Conservation (phyloP, 176 grass and related monocot genomes). For the Alloteropsis semialata region DNA sequence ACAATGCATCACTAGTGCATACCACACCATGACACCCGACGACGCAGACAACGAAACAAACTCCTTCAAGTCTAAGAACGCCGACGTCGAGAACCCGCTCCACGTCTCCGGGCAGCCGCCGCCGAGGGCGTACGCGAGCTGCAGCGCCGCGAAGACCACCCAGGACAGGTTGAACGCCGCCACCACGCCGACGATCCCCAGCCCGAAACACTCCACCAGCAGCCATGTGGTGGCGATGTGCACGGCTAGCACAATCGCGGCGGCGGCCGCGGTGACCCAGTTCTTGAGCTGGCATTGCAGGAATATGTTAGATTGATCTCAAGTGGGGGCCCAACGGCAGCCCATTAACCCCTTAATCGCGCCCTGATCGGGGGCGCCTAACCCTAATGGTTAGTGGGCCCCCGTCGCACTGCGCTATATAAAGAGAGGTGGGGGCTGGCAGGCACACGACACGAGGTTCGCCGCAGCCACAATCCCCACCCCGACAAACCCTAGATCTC, state of each 20-base stretch:
- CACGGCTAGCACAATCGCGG: conserved; percentile 6
- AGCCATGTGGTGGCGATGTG: conserved; percentile 41
- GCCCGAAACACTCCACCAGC: conserved; percentile 10
- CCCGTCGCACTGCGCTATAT: too few relatives aligned
- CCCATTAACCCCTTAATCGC: too few relatives aligned
- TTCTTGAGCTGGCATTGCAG: conserved; percentile 50
- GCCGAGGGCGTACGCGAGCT: conserved; percentile 17
- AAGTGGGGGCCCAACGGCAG: too few relatives aligned
- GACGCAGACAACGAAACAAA: conserved; percentile 31
- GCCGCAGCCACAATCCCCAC: too few relatives aligned
- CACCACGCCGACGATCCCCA: conserved; percentile 28
- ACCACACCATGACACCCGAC: conserved; percentile 59
- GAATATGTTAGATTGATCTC: too few relatives aligned
- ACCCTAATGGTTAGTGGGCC: too few relatives aligned
- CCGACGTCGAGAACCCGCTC: conserved; percentile 34
- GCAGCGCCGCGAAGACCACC: neutral
- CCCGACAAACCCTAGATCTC: too few relatives aligned
- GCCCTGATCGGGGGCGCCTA: too few relatives aligned
- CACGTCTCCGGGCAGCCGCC: conserved; percentile 45
- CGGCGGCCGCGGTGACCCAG: conserved; percentile 1
- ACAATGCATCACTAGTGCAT: neutral
- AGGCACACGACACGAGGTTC: too few relatives aligned
- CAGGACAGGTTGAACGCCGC: conserved; percentile 36
- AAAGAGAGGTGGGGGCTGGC: too few relatives aligned
- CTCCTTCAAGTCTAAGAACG: conserved; percentile 34